A percentile compares a stretch with the other conserved stretches of the same genome.
Conservation (phyloP, 2,329 filamentous ascomycete genomes). For the Fusarium nisikadoi region DNA sequence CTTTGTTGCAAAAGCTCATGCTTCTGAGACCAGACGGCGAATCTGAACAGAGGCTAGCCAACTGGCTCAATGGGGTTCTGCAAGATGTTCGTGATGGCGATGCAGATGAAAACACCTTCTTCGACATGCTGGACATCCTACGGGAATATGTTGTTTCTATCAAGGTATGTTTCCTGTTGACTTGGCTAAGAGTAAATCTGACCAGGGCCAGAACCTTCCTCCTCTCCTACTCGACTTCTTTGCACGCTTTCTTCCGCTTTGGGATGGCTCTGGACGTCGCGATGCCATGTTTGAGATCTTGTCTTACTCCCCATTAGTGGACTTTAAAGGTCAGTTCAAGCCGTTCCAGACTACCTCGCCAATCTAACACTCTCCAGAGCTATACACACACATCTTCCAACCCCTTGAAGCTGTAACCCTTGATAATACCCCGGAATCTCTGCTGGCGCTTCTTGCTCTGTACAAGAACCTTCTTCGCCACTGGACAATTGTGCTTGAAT, state of each 20-base stretch:
- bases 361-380: conserved; percentile 54
- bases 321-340: conserved; percentile 63
- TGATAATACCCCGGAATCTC: conserved; percentile 62
- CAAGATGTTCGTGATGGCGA: conserved; percentile 66
- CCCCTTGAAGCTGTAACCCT: conserved; percentile 64
- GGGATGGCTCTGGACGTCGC: conserved; percentile 69
- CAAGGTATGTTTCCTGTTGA: conserved; percentile 57
- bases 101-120: conserved; percentile 58
- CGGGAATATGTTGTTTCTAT: conserved; percentile 65
- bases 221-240: conserved; percentile 62
- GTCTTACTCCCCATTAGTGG: conserved; percentile 62
- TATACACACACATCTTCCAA: conserved; percentile 60
- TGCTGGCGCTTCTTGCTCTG: conserved; percentile 69
- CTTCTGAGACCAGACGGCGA: conserved; percentile 69
- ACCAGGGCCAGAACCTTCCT: conserved; percentile 55
- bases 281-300: conserved; percentile 68
- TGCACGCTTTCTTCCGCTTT: conserved; percentile 63
- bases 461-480: conserved; percentile 74
- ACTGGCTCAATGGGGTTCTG: conserved; percentile 68
- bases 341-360: background rate
- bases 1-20: conserved; percentile 80
- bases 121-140: conserved; percentile 66
- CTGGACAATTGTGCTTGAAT: conserved; percentile 62
- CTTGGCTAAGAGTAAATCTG: conserved; percentile 4
- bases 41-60: conserved; percentile 62